These are phyloP conservation scores for Lichtheimia ornata DNA, from an alignment of 371 early-diverging fungal genomes.

Conservation along the genomic window DNA sequence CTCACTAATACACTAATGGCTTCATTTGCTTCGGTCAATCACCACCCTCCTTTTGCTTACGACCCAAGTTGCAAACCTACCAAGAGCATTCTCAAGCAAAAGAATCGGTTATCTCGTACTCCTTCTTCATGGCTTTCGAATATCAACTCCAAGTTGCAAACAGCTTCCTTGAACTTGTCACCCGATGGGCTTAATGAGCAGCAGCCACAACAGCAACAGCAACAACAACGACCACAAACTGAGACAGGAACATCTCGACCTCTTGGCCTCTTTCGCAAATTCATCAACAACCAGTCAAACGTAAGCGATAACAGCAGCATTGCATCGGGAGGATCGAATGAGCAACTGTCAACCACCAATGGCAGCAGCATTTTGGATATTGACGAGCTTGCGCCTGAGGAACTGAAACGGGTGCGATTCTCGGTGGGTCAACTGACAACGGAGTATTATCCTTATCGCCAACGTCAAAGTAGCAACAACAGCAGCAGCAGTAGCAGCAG, in stretches of 20 bases:
- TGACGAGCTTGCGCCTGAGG: slow-evolving; percentile 35
- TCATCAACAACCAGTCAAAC: slow-evolving; percentile 13
- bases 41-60: slow-evolving; percentile 28
- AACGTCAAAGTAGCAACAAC: neutral
- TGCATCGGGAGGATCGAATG: slow-evolving; percentile 1
- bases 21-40: slow-evolving; percentile 25
- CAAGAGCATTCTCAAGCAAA: slow-evolving; percentile 40
- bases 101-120: slow-evolving; percentile 18
- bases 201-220: slow-evolving; percentile 14
- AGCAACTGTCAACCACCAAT: neutral
- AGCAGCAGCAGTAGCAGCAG: neutral
- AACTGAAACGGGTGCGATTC: slow-evolving; percentile 59
- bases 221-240: slow-evolving; percentile 11
- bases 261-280: slow-evolving; percentile 20
- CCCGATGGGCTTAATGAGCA: neutral
- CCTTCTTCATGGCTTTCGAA: slow-evolving; percentile 27
- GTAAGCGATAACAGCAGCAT: slow-evolving; percentile 1
- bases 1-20: slow-evolving; percentile 14
- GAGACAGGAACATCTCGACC: slow-evolving; percentile 8
- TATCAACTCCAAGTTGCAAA: slow-evolving; percentile 16
- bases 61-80: slow-evolving; percentile 31
- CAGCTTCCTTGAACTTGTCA: slow-evolving; percentile 24
- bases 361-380: slow-evolving; percentile 4
- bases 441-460: slow-evolving; percentile 45
- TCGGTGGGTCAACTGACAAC: slow-evolving; percentile 55